Percentiles rank a stretch among this genome's conserved stretches.
These are phyloP conservation scores for Malus sylvestris DNA, from an alignment of 306 rosid genomes.

Conservation along the genomic window DNA sequence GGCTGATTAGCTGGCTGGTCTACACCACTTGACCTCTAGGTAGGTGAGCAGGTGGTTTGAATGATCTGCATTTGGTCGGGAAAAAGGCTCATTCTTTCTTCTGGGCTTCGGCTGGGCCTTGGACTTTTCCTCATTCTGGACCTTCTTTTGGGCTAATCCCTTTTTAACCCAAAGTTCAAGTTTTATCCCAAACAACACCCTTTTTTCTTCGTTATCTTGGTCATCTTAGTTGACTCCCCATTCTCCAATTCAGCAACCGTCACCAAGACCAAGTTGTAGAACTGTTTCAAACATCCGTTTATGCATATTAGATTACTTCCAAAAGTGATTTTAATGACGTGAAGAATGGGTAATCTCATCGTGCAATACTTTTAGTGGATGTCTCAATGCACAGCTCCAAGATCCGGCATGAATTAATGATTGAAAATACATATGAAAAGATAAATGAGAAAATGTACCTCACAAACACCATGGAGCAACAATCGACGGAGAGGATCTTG, in stretches of 20 bases:
- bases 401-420: background rate
- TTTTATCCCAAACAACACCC: background rate
- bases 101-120: no score
- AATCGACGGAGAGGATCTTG: conserved; percentile 82
- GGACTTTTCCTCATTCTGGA: no score
- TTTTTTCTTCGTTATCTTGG: conserved; percentile 61
- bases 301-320: background rate
- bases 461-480: conserved; percentile 90
- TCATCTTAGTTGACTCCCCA: conserved; percentile 37
- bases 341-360: background rate
- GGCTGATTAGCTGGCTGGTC: no score
- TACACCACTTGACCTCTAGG: no score
- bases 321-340: background rate
- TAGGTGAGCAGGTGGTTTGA: no score
- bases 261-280: conserved; percentile 69
- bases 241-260: conserved; percentile 36
- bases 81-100: no score
- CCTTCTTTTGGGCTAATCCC: no score
- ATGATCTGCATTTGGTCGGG: no score
- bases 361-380: background rate
- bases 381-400: background rate
- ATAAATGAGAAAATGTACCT: conserved; percentile 40
- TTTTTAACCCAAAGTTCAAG: no score
- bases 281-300: conserved; percentile 37
- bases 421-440: no score